Evolutionary conservation across 768 basidiomycete species (phyloP), one percentile per base, ranked within the genome.

Genomic region (Gymnopilus dilepis): DNA sequence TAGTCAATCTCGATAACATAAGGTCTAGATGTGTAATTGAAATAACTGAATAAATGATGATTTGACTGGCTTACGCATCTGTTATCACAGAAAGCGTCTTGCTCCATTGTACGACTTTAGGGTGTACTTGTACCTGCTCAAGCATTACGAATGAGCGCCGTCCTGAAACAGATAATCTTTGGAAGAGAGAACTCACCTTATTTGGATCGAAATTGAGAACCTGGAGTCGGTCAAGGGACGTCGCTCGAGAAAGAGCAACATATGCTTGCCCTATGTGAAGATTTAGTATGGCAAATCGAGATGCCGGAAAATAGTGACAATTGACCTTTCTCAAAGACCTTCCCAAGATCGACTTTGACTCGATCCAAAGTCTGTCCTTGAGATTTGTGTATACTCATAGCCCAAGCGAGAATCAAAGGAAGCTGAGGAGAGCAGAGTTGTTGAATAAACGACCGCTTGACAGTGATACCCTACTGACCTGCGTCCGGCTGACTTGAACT

Each of bases 341-440:
- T 90, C 30, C 88, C 88, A 34, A 99, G 81, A 70, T 99, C 96
- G 43, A 99, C 96, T 71, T 92, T 97, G 67, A 99, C 96, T 47
- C 94, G 87, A 24, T 95, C 91, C 9, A 99, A 80, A 0, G 97
- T 99, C 74, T 99, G 97, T 9, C 97, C 97, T 74, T 99, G 97
- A 11, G 92, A 92, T 73, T 99, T 99, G 75, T 99, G 97, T 64
- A 99, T 99, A 48, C 91, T 93, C 94, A 98, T 97, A 0, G 97
- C 96, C 97, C 96, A 99, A 0, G 96, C 84, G 38, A 97, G 81
- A 61, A 97, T 95, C 24, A 98, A 72, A 0, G 94, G 94, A 1
- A 97, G 73, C 93, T 96, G n/a, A n/a, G n/a, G n/a, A n/a, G n/a
- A n/a, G n/a, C n/a, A n/a, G n/a, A n/a, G n/a, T n/a, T n/a, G n/a